phyloP scores from a whole-genome alignment of 495 filamentous ascomycete genomes.

The Parathielavia appendiculata region DNA sequence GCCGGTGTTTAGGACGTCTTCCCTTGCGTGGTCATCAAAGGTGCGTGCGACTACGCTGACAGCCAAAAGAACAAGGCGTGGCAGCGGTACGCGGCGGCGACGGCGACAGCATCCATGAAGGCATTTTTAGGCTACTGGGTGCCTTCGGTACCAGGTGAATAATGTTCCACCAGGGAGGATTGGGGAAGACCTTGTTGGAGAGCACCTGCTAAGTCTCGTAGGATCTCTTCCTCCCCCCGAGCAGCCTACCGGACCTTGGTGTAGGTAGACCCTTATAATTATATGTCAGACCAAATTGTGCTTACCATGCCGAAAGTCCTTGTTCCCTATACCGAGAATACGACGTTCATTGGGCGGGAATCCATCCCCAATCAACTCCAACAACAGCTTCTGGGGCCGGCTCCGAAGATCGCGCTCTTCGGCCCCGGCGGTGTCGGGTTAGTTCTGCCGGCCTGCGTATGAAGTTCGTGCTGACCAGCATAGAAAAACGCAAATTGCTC shows the following conservation, averaged over 20 bases:
- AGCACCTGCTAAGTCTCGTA: neutral
- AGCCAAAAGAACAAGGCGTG: too few relatives aligned
- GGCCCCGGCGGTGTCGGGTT: slow-evolving; percentile 51
- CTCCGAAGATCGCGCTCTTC: slow-evolving; percentile 31
- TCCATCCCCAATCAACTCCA: neutral
- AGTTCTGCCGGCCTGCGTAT: slow-evolving; percentile 13
- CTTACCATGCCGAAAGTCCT: slow-evolving; percentile 1
- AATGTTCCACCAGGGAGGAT: neutral
- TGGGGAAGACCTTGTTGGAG: neutral
- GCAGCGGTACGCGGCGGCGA: too few relatives aligned
- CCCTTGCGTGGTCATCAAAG: too few relatives aligned
- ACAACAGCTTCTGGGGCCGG: neutral
- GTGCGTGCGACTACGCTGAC: too few relatives aligned
- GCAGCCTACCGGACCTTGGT: neutral
- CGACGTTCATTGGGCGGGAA: neutral
- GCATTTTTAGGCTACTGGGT: neutral
- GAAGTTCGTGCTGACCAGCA: neutral
- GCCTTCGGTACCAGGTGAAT: neutral
- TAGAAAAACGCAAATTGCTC: slow-evolving; percentile 53
- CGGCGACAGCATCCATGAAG: too few relatives aligned
- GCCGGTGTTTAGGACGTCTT: too few relatives aligned
- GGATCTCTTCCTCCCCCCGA: neutral
- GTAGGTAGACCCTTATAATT: neutral
- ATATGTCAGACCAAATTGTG: neutral
- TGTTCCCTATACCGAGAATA: slow-evolving; percentile 4